Base-by-base conservation (phyloP, 106 monocot species). In the Apostasia ramifera region DNA sequence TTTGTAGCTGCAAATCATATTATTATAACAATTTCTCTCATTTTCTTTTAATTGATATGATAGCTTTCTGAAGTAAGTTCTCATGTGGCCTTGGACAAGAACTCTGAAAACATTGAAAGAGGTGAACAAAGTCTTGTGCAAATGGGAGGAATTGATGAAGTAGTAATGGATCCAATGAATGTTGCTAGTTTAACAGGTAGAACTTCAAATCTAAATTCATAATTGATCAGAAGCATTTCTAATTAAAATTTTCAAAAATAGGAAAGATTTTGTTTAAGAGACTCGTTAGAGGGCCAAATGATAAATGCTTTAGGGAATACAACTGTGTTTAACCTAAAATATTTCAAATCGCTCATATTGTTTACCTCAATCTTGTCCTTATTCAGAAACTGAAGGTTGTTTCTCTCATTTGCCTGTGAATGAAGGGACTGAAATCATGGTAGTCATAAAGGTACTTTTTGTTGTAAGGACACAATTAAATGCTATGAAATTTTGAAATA, bases 141-240 rank as follows among this genome's bases (percentile, higher is more conserved):
- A 53, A 26, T 13, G 41, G 58, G 78, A 77, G 69, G 42, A 44
- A 15, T 69, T 8, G 62, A 62, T 8, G n/a, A 41, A 62, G 47
- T n/a, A 8, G 7, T 47, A 12, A 44, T 44, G 13, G 48, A 77
- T 11, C 38, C 51, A 11, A 40, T 49, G 47, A 6, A 55, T 1
- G 44, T 52, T 54, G n/a, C 12, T 40, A 70, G 44, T 69, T 55
- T 61, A 53, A 52, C 66, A 57, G 53, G 67, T 81, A 51, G 47
- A 47, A n/a, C 46, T 9, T 71, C 38, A 71, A 37, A 40, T 38
- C 41, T 59, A 52, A 52, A 52, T 42, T 52, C 44, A 40, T 55
- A 13, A 7, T 2, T 9, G 7, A 40, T 59, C 40, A 59, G 40
- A 59, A 59, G 38, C 59, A 59, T 59, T 41, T 40, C 40, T 6